Percentiles rank a stretch among this genome's conserved stretches.
These are phyloP conservation scores for Lactarius hengduanensis DNA, from an alignment of 768 basidiomycete species.

Conservation along the genomic window DNA sequence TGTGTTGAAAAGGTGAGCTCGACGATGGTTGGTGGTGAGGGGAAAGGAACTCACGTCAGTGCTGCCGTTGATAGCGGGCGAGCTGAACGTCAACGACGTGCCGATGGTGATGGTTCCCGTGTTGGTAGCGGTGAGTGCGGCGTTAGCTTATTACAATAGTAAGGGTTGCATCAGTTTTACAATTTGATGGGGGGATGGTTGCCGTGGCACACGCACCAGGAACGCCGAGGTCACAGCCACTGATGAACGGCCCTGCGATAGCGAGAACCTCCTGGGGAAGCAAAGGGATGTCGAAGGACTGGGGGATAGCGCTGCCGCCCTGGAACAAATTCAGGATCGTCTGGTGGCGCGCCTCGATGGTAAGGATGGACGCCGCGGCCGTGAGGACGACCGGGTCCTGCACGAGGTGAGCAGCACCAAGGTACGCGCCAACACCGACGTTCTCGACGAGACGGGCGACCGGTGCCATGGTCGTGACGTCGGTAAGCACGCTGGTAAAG, in stretches of 20 bases:
- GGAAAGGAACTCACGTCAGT: conserved; percentile 40
- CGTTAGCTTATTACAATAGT: conserved; percentile 46
- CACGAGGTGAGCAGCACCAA: conserved; percentile 67
- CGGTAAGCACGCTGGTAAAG: conserved; percentile 58
- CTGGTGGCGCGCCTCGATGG: conserved; percentile 82
- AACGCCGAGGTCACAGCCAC: conserved; percentile 63
- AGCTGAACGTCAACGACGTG: conserved; percentile 60
- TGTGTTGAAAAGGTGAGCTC: conserved; percentile 30
- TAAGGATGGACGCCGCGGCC: conserved; percentile 71
- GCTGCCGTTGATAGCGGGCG: conserved; percentile 52
- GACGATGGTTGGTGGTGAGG: not conserved
- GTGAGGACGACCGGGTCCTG: conserved; percentile 57
- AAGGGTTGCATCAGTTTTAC: not conserved
- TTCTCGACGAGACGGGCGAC: conserved; percentile 74
- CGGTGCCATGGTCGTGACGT: conserved; percentile 67
- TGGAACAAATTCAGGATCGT: conserved; percentile 71
- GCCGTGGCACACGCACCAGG: conserved; percentile 40
- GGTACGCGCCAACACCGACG: conserved; percentile 74
- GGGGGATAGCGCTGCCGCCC: conserved; percentile 58
- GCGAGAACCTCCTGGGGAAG: conserved; percentile 68
- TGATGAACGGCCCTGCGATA: conserved; percentile 65
- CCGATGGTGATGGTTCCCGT: conserved; percentile 55
- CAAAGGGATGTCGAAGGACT: conserved; percentile 73
- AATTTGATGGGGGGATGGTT: not conserved
- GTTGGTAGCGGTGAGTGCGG: conserved; percentile 61